Percentiles rank a stretch among this genome's conserved stretches.
These are phyloP conservation scores for Plasmodiophora brassicae DNA, from an alignment of 208 protist species.

Conservation along the genomic window DNA sequence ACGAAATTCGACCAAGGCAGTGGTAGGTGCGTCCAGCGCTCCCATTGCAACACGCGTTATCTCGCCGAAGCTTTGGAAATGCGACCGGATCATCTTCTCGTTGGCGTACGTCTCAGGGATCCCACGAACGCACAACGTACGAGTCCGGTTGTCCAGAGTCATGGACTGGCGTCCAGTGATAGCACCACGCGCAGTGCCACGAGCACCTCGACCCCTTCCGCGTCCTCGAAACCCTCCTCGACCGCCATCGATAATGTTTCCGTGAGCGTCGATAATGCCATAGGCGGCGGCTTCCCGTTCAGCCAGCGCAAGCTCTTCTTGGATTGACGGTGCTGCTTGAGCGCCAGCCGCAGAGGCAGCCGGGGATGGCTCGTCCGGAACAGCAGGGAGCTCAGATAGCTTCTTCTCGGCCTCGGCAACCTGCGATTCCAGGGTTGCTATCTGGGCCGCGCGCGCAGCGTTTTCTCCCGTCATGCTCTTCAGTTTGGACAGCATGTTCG, in stretches of 20 bases:
- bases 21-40: background rate
- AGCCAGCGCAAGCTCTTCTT: constrained; percentile 14
- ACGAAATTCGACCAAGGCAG: background rate
- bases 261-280: background rate
- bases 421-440: background rate
- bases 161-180: background rate
- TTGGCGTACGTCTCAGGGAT: background rate
- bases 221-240: background rate
- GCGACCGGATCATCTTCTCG: constrained; percentile 25
- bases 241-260: constrained; percentile 18
- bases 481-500: background rate
- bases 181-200: background rate
- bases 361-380: background rate
- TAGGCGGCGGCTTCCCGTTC: background rate
- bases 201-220: background rate
- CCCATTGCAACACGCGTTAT: background rate
- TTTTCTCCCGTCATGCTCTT: constrained; percentile 26
- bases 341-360: background rate
- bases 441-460: background rate
- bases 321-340: background rate
- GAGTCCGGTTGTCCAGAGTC: background rate
- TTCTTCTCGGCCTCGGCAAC: background rate
- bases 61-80: constrained; percentile 28
- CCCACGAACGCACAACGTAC: background rate
- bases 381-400: background rate